Base-by-base conservation (phyloP, 2,329 filamentous ascomycete genomes). In the Aspergillus sp. region DNA sequence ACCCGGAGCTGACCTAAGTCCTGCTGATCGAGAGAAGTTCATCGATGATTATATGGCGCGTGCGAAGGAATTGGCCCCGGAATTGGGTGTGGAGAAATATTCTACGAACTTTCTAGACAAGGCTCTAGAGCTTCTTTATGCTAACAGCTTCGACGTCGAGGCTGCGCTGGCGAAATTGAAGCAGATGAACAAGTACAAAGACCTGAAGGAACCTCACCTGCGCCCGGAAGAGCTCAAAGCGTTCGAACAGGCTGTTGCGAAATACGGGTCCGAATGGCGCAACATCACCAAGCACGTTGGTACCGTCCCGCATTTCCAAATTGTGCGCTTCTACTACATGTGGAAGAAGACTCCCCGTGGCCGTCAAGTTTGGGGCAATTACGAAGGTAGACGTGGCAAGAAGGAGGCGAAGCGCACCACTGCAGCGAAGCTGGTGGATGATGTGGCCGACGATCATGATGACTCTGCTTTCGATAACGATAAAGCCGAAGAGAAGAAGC, bases 271-370 rank as follows among this genome's bases (percentile, higher is more conserved):
- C 0, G 94, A 99, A 72, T 85, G 96, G 63, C 83, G 90, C 59
- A 82, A 83, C 44, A 88, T 97, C 54, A 91, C 87, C 59, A 86
- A 88, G 61, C 89, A 96, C 69, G 89, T 97, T 64, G 74, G 75
- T n/a, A 89, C 87, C 0, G 84, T 94, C 61, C 85, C 84, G 38
- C 86, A 91, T 56, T 86, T 87, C 47, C 84, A 90, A 53, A 88
- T 97, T 56, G 91, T 96, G 21, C 88, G 94, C 3, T 95, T 89
- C 68, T 99, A 97, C 73, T 99, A 99, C 70, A 89, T 89, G 59
- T 99, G 94, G 94, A 99, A 99, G 76, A 97, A 97, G 73, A 91
- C 91, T 0, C 82, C 88, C 2, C 86, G 87, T 53, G 94, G 94
- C 38, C 87, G 84, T 66, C 86, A 94, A 62, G 86, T 99, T 19